phyloP scores from a whole-genome alignment of 164 flowering plant genomes.

The Vitis rotundifolia region DNA sequence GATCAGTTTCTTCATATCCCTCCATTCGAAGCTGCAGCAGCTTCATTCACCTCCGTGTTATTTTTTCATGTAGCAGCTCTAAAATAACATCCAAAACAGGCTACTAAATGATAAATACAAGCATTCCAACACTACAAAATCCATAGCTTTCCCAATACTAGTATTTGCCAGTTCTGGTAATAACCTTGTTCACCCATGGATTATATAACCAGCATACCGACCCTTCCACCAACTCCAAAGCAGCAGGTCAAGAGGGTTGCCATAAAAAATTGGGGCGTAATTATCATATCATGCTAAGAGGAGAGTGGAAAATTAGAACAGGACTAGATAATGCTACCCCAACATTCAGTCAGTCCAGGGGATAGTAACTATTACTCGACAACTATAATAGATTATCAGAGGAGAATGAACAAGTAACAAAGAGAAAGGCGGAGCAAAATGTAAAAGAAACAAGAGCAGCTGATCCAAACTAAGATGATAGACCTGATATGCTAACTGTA shows the following conservation, averaged over 20 bases:
- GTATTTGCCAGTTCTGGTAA: background rate
- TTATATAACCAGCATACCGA: background rate
- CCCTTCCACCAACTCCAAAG: background rate
- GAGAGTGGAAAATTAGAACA: background rate
- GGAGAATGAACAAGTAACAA: constrained; percentile 13
- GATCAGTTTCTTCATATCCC: too few species aligned
- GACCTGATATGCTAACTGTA: background rate
- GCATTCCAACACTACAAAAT: too few species aligned
- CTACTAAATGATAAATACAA: background rate
- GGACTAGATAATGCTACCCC: constrained; percentile 4
- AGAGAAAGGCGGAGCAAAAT: background rate
- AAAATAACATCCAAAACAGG: background rate
- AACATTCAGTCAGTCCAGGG: background rate
- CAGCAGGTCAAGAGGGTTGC: background rate
- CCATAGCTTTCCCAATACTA: background rate
- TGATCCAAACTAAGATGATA: background rate
- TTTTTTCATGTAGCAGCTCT: too few species aligned
- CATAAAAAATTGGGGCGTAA: background rate
- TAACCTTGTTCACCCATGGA: background rate
- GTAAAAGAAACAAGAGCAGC: background rate
- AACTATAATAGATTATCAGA: constrained; percentile 3
- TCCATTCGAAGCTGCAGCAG: too few species aligned
- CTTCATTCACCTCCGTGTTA: too few species aligned
- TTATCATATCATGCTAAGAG: background rate
- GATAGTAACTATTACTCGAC: constrained; percentile 1